Evolutionary conservation across 768 basidiomycete species (phyloP).

Genomic region (Hygrophorus russula): DNA sequence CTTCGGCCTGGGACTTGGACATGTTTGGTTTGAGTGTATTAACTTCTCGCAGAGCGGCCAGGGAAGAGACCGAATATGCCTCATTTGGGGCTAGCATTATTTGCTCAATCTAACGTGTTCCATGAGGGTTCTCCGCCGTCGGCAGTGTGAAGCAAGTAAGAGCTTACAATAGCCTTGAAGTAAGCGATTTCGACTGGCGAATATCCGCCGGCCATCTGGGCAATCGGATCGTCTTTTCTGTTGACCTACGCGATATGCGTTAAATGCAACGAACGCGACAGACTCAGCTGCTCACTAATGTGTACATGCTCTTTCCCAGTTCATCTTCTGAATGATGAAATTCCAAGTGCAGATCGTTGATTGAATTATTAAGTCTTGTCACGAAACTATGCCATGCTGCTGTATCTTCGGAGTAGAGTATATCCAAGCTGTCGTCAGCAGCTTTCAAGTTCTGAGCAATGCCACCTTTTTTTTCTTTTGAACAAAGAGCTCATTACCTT

Average conservation of each 20-base stretch:
- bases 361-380: constrained; percentile 41
- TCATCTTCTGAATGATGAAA: constrained; percentile 58
- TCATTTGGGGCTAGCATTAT: constrained; percentile 75
- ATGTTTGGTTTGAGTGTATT: constrained; percentile 49
- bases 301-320: constrained; percentile 51
- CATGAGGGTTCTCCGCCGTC: constrained; percentile 2
- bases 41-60: constrained; percentile 67
- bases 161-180: constrained; percentile 71
- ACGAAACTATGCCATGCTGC: constrained; percentile 55
- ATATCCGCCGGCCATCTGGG: constrained; percentile 81
- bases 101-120: constrained; percentile 55
- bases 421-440: constrained; percentile 37
- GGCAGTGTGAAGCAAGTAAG: background rate
- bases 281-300: constrained; percentile 34
- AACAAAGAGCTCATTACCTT: constrained; percentile 31
- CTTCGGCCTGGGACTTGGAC: constrained; percentile 66
- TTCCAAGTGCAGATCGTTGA: constrained; percentile 67
- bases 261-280: background rate
- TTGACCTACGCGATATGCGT: constrained; percentile 46
- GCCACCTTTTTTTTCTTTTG: background rate
- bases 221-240: constrained; percentile 66
- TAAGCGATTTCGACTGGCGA: constrained; percentile 67
- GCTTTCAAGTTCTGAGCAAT: constrained; percentile 23
- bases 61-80: constrained; percentile 65
- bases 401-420: constrained; percentile 27